Evolutionary conservation across 305 asterid species (phyloP).

Genomic region (Fraxinus albicans): DNA sequence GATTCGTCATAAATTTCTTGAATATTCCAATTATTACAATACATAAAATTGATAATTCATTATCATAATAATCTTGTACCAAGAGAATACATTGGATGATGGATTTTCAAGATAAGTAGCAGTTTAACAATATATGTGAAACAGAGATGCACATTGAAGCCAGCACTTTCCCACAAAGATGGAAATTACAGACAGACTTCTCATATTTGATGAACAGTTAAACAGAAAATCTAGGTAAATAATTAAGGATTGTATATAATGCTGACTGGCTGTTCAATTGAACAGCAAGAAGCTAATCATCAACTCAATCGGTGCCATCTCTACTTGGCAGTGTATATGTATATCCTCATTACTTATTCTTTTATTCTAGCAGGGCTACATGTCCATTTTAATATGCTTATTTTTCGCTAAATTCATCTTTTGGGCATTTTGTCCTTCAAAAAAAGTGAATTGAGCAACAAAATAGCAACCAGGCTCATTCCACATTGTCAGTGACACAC

Average conservation of each 20-base stretch:
- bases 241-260: not conserved
- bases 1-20: not conserved
- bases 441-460: constrained; percentile 7
- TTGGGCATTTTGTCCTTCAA: not conserved
- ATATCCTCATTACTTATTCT: not conserved
- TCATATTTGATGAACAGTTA: not conserved
- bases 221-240: constrained; percentile 1
- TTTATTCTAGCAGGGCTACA: not conserved
- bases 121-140: not conserved
- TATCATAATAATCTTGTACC: constrained; percentile 6
- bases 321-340: not conserved
- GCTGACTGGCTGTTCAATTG: not conserved
- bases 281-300: not conserved
- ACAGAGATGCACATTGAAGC: constrained; percentile 4
- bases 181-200: not conserved
- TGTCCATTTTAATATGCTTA: not conserved
- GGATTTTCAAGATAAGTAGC: not conserved
- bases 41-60: not conserved
- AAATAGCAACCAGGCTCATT: constrained; percentile 3
- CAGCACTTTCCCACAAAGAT: not conserved
- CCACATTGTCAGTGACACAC: not conserved
- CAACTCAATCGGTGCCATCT: not conserved
- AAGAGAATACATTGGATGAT: constrained; percentile 13
- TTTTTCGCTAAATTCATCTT: not conserved
- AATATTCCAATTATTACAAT: not conserved